Base-by-base conservation (phyloP, 495 filamentous ascomycete genomes). In the Podospora tetraspora region DNA sequence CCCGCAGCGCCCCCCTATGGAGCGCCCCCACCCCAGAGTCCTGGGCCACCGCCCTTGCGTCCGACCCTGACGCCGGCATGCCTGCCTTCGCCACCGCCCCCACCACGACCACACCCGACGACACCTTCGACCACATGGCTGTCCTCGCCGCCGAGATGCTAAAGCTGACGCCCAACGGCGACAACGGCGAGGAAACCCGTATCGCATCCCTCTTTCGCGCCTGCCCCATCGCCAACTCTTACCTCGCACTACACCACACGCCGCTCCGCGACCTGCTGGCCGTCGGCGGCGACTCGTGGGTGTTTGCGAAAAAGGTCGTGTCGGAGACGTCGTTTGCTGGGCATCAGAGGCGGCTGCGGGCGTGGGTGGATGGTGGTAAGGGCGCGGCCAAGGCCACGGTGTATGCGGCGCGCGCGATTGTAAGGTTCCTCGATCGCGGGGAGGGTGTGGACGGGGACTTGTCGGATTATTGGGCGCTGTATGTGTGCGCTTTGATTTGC, bases 391-490 rank as follows among this genome's bases (percentile, higher is more conserved):
- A 69, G 65, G 78, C 79, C 0, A 74, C 70, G 16, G 63, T 73
- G 19, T 79, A 75, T 58, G 79, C 78, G 10, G 74, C 76, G 16
- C 72, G 77, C 56, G 69, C 79, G 34, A 72, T 79, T 60, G 19
- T 76, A 16, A 65, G 60, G 8, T 76, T 78, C 58, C 59, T 80
- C 8, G 65, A 64, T 11, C 67, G 69, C 52, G 58, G 59, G 21
- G 30, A 59, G 3, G 59, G 19, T 1, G 24, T 61, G 0, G 37
- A 23, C 2, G 57, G 63, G 8, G 80, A 84, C 22, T 71, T 84
- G 30, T 80, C 79, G 8, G 82, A 81, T 59, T 84, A 83, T 68
- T 84, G 82, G 82, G 81, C 75, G 23, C 62, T 83, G 66, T 82
- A 83, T 66, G 81, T 78, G 0, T 84, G 81, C 70, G 78, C 79